Evolutionary conservation across 2,329 filamentous ascomycete species (phyloP).

Genomic region (Calonectria ilicicola): DNA sequence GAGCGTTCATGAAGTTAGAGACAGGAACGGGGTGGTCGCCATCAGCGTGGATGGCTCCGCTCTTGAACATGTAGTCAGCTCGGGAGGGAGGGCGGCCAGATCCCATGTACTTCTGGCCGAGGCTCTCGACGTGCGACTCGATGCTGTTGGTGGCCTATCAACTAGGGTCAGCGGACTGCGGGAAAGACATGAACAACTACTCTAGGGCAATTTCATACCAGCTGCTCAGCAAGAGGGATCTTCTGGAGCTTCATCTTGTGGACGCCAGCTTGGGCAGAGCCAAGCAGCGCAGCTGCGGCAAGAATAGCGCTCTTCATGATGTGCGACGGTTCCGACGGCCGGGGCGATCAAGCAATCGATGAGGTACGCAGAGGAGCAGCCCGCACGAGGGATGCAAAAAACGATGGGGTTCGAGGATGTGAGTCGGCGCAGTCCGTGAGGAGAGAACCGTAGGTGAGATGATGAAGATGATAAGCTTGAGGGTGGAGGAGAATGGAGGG

Average conservation of each 20-base stretch:
- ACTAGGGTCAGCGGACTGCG: slow-evolving; percentile 28
- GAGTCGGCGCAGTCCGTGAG: slow-evolving; percentile 24
- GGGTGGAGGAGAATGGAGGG: slow-evolving; percentile 22
- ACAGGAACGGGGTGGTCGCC: slow-evolving; percentile 85
- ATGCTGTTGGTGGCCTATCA: slow-evolving; percentile 81
- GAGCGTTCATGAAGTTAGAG: slow-evolving; percentile 98
- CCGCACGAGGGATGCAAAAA: neutral
- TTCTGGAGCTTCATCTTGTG: slow-evolving; percentile 99
- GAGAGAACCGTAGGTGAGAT: slow-evolving; percentile 22
- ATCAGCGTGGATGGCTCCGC: slow-evolving; percentile 74
- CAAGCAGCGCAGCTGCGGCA: slow-evolving; percentile 83
- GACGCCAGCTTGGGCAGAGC: slow-evolving; percentile 84
- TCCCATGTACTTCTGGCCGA: slow-evolving; percentile 98
- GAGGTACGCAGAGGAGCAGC: slow-evolving; percentile 4
- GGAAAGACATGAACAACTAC: neutral
- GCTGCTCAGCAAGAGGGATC: slow-evolving; percentile 90
- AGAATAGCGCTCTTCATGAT: slow-evolving; percentile 89
- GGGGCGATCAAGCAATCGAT: slow-evolving; percentile 11
- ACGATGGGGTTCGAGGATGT: slow-evolving; percentile 15
- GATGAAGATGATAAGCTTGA: slow-evolving; percentile 31
- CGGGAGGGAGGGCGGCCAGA: slow-evolving; percentile 72
- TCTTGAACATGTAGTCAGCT: slow-evolving; percentile 83
- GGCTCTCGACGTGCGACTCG: slow-evolving; percentile 81
- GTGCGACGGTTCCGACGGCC: slow-evolving; percentile 46
- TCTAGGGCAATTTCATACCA: slow-evolving; percentile 69